These are phyloP conservation scores for Echinosophora koreensis DNA, from an alignment of 306 rosid species.

Conservation along the genomic window DNA sequence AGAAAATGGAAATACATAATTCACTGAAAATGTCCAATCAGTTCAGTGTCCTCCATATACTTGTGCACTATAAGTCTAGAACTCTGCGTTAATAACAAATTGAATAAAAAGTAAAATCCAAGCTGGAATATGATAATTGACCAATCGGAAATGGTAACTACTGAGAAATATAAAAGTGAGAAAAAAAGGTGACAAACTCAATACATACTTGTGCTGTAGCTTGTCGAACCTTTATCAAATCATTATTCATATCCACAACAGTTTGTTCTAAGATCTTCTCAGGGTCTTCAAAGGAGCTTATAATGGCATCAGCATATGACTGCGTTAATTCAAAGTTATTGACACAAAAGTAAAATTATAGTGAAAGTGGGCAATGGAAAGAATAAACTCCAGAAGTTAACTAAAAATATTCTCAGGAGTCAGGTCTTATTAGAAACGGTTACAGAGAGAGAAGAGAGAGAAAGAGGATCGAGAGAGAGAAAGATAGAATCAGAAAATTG, in stretches of 20 bases:
- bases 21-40: constrained; percentile 15
- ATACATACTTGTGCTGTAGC: constrained; percentile 75
- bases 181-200: constrained; percentile 4
- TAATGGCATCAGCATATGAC: constrained; percentile 79
- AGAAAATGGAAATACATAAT: constrained; percentile 7
- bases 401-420: neutral
- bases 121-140: constrained; percentile 4
- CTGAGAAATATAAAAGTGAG: neutral
- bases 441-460: too few species aligned
- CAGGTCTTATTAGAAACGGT: too few species aligned
- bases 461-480: too few species aligned
- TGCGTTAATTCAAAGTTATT: constrained; percentile 33
- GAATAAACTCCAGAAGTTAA: neutral
- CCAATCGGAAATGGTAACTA: neutral
- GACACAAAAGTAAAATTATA: neutral
- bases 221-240: constrained; percentile 80
- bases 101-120: constrained; percentile 1
- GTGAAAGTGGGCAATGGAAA: constrained; percentile 13
- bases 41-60: neutral
- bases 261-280: constrained; percentile 83
- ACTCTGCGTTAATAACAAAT: neutral
- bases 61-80: neutral
- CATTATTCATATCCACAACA: constrained; percentile 78
- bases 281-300: constrained; percentile 83
- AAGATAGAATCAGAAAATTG: too few species aligned